Conservation (phyloP, 331 rosid species). For the Prunus yedoensis region DNA sequence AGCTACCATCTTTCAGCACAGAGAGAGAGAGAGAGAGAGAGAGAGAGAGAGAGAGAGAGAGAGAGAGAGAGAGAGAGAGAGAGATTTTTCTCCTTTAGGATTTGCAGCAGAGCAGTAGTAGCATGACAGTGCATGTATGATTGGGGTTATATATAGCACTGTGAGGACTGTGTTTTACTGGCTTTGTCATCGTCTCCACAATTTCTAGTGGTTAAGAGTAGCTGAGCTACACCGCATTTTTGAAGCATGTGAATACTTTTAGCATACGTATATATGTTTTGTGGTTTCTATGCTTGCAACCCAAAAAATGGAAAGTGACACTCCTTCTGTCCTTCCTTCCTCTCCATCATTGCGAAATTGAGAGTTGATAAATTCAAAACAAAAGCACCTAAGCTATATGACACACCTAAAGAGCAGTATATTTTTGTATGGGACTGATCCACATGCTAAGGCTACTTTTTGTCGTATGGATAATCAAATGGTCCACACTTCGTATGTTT, state of each 20-base stretch:
- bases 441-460: too few relatives aligned
- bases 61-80: too few relatives aligned
- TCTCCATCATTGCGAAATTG: not conserved
- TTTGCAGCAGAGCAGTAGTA: not conserved
- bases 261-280: constrained; percentile 16
- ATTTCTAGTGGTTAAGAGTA: constrained; percentile 28
- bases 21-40: not conserved
- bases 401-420: not conserved
- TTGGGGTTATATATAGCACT: constrained; percentile 3
- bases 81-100: not conserved
- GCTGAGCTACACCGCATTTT: not conserved
- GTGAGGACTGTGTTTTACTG: not conserved
- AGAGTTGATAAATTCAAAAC: not conserved
- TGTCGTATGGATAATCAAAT: not conserved
- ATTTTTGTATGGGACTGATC: too few relatives aligned
- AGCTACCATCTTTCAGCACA: constrained; percentile 15
- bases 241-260: constrained; percentile 18
- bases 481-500: not conserved
- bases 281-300: constrained; percentile 33
- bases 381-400: not conserved
- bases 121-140: constrained; percentile 15
- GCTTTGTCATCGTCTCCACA: constrained; percentile 32
- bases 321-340: not conserved
- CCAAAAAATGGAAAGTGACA: not conserved
- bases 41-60: too few relatives aligned